Evolutionary conservation across 2,329 filamentous ascomycete species (phyloP), one percentile per base, ranked within the genome.

Genomic region (Chaetomiaceae sp.): DNA sequence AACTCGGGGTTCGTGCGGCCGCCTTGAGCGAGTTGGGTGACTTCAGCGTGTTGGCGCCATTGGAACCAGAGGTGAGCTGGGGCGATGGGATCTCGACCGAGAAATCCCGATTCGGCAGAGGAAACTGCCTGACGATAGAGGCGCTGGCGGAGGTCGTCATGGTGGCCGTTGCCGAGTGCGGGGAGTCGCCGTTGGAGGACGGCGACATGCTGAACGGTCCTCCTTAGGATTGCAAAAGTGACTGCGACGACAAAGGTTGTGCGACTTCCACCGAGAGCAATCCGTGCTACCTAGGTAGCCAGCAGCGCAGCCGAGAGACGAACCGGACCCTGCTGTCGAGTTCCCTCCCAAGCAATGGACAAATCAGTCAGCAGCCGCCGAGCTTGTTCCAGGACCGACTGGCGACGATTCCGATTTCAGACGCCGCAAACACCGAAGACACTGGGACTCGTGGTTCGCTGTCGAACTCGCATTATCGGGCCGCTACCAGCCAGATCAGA

Each of bases 141-240:
- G 68, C 68, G 50, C 62, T 62, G 55, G 68, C 63, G 30, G 67
- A 67, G 43, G 66, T 67, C 19, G 61, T 60, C 59, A 62, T 59
- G 48, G 58, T 58, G 44, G 64, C 66, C 27, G 64, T 64, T 40
- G 63, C 65, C 52, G 74, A 75, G 53, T 67, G 69, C 58, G 75
- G 74, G 55, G 76, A 79, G 65, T 77, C 75, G 62, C 71, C 73
- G 58, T 73, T 77, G 61, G 75, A 78, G 33, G 75, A 78, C 62
- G 75, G 74, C 65, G 75, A 72, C 74, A 78, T 77, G 63, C 65
- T 68, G 55, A 33, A 13, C 30, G 30, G 30, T 12, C 10, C 30
- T 13, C 30, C 14, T 6, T 27, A n/a, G 25, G 25, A 12, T 12
- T 27, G 25, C 12, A 27, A 5, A 27, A 27, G n/a, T n/a, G n/a